Evolutionary conservation across 208 protist species (phyloP).

Genomic region (Balamuthia mandrillaris): DNA sequence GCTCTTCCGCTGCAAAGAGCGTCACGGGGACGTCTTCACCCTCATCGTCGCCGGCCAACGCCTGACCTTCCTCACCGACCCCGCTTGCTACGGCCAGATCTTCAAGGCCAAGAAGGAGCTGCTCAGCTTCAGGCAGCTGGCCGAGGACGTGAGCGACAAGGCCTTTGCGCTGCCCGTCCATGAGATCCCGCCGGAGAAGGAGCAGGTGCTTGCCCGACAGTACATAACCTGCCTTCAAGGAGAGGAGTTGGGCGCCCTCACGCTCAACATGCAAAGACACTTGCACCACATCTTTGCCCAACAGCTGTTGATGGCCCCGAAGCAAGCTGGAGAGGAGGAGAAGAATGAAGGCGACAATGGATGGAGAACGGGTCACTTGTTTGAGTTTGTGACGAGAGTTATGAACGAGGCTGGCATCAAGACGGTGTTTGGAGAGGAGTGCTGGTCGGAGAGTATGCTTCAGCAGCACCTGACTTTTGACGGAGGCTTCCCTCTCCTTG

Average conservation of each 20-base stretch:
- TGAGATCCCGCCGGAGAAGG: background rate
- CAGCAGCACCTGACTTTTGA: no score
- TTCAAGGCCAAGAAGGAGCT: background rate
- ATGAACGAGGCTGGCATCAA: no score
- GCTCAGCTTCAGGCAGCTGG: background rate
- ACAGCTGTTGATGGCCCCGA: no score
- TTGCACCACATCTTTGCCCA: no score
- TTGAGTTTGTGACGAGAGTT: no score
- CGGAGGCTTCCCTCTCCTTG: no score
- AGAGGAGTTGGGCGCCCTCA: background rate
- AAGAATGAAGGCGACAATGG: no score
- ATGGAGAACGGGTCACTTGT: no score
- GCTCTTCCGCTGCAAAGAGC: background rate
- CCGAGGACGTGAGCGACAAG: background rate
- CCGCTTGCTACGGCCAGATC: background rate
- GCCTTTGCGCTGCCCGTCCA: background rate
- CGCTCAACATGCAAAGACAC: background rate
- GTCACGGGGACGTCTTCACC: background rate
- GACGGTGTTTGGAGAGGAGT: no score
- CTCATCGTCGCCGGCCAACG: background rate
- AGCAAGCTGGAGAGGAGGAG: no score
- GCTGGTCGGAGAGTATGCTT: no score
- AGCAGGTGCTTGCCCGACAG: background rate
- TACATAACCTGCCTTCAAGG: background rate
- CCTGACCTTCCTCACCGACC: background rate